Conservation (phyloP, 352 stramenopile species). For the Phytophthora europaea region DNA sequence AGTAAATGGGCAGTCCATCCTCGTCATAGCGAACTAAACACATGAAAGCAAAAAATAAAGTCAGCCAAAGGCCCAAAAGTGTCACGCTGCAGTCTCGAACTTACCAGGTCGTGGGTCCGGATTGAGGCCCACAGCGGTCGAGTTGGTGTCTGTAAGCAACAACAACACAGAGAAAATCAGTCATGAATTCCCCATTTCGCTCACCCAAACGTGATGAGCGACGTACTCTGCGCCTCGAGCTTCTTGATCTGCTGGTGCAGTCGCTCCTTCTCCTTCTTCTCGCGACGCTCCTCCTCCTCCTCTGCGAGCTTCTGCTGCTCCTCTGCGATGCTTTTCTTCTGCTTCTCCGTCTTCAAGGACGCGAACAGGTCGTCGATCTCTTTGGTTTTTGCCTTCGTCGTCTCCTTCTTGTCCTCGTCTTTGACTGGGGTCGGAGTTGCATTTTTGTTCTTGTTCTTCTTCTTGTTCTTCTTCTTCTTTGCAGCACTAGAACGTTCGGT, state of each 20-base stretch:
- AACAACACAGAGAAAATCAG: slow-evolving; percentile 3
- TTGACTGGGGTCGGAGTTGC: slow-evolving; percentile 2
- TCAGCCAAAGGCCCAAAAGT: slow-evolving; percentile 8
- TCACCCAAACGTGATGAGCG: not conserved
- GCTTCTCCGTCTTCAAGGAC: slow-evolving; percentile 80
- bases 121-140: slow-evolving; percentile 68
- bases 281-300: slow-evolving; percentile 46
- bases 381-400: slow-evolving; percentile 35
- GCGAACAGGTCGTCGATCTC: slow-evolving; percentile 88
- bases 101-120: slow-evolving; percentile 81
- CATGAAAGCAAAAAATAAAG: not conserved
- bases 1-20: slow-evolving; percentile 90
- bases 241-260: slow-evolving; percentile 86
- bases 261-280: slow-evolving; percentile 69
- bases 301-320: slow-evolving; percentile 67
- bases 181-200: not conserved
- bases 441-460: slow-evolving; percentile 65
- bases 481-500: not conserved
- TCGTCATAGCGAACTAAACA: slow-evolving; percentile 84
- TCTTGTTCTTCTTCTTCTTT: slow-evolving; percentile 61
- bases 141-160: slow-evolving; percentile 75
- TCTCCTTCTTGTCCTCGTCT: slow-evolving; percentile 28
- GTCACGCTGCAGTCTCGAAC: not conserved
- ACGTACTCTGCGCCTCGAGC: slow-evolving; percentile 84
- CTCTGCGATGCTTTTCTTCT: slow-evolving; percentile 65